phyloP scores from a whole-genome alignment of 2,329 filamentous ascomycete species.

The Coniochaeta ligniaria region DNA sequence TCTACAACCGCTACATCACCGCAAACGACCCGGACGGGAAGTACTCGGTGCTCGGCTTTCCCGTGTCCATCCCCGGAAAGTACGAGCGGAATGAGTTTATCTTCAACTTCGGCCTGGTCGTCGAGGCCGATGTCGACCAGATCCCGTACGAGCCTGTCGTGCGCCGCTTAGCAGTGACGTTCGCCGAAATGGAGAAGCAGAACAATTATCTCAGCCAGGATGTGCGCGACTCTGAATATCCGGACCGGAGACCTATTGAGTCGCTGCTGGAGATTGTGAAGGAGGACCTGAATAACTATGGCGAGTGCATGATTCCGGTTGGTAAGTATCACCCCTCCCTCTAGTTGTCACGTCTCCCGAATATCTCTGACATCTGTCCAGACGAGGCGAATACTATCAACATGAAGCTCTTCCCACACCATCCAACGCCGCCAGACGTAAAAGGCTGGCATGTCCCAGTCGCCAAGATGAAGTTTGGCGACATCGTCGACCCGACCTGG shows the following conservation, averaged over 20 bases:
- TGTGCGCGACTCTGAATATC: constrained; percentile 28
- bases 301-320: constrained; percentile 97
- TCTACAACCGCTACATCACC: constrained; percentile 85
- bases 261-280: constrained; percentile 74
- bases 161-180: constrained; percentile 73
- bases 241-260: constrained; percentile 60
- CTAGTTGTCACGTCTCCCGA: too few relatives aligned
- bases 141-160: constrained; percentile 79
- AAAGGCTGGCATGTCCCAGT: constrained; percentile 89
- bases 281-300: constrained; percentile 92
- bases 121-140: constrained; percentile 50
- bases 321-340: constrained; percentile 39
- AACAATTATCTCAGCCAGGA: constrained; percentile 71
- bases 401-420: constrained; percentile 87
- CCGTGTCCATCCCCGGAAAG: constrained; percentile 77
- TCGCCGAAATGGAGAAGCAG: constrained; percentile 88
- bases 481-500: constrained; percentile 61
- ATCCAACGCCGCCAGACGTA: constrained; percentile 68
- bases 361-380: background rate
- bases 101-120: constrained; percentile 82
- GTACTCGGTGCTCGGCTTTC: constrained; percentile 78
- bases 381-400: constrained; percentile 93
- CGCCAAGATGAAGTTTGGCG: constrained; percentile 55
- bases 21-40: constrained; percentile 64
- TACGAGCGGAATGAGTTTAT: constrained; percentile 95